Evolutionary conservation across 2,329 filamentous ascomycete species (phyloP), one percentile per base, ranked within the genome.

Genomic region (Herpotrichia juniperi): DNA sequence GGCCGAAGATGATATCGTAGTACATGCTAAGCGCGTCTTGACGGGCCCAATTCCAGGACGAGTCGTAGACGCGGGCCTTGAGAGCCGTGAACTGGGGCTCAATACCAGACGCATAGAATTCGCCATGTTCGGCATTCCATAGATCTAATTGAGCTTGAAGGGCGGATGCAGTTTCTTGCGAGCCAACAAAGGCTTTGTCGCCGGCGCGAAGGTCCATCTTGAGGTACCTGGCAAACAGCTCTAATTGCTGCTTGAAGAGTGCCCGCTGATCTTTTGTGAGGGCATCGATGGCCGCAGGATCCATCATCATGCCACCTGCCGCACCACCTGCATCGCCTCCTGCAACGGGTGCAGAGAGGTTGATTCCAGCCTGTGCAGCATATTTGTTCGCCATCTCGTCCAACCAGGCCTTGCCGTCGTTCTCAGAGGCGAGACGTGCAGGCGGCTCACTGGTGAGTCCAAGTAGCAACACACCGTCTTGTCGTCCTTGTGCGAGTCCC

Each of bases 21-120:
- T 94, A 99, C 93, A 99, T 99, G 79, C 84, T 94, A 48, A 99
- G 85, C 24, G 93, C 94, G 74, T 99, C 94, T 74, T 99, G 94
- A 46, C 94, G 89, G 56, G 92, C 94, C 94, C 94, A 99, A 76
- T 99, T 99, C 94, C 94, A 99, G 0, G 92, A 96, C 0, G 94
- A 97, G 74, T 99, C 94, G 78, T 99, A 99, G 9, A 94, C 87
- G 71, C 94, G 89, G 26, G 94, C 94, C 76, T 99, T 99, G 57
- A 97, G 85, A 4, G 91, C 81, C 69, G 90, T 96, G 78, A 99
- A 99, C 17, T 92, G 88, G 10, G 94, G 94, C 75, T 96, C 91
- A 59, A 99, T 97, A 46, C 94, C 94, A 22, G 90, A 81, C 19
- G 94, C 94, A 71, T 99, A 99, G 76, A 96, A 91, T 58, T 99